A percentile compares a stretch with the other conserved stretches of the same genome.
phyloP scores from a whole-genome alignment of 148 eudicot genomes.

The Camellia japonica region DNA sequence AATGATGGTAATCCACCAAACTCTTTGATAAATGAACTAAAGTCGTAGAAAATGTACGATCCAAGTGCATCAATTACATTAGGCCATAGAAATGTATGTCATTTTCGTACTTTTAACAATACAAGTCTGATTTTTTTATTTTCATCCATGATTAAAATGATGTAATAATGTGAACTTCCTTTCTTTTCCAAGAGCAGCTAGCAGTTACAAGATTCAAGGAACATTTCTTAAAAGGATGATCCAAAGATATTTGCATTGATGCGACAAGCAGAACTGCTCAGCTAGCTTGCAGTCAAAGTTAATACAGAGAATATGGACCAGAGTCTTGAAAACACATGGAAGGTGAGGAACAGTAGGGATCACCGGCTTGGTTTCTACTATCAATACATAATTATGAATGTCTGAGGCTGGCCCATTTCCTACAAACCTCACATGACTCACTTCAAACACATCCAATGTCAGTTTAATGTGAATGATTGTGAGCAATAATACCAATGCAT shows the following conservation, averaged over 20 bases:
- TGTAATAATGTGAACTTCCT: conserved; percentile 7
- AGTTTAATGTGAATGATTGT: neutral
- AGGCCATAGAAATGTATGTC: conserved; percentile 11
- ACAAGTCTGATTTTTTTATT: neutral
- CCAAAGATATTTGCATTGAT: conserved; percentile 70
- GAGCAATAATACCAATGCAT: neutral
- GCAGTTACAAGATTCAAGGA: conserved; percentile 45
- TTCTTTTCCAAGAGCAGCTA: conserved; percentile 23
- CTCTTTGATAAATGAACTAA: neutral
- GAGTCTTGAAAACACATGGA: conserved; percentile 91
- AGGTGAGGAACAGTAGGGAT: conserved; percentile 46
- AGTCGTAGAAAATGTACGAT: neutral
- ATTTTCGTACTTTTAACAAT: too few relatives aligned
- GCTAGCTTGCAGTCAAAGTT: conserved; percentile 84
- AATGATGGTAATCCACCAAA: conserved; percentile 48
- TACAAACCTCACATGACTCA: too few relatives aligned
- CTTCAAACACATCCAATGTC: neutral
- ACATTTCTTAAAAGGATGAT: conserved; percentile 80
- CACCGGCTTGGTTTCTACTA: neutral
- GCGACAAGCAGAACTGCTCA: conserved; percentile 90
- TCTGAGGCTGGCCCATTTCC: neutral
- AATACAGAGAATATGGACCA: conserved; percentile 67
- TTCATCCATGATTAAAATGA: neutral
- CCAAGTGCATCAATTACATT: conserved; percentile 4
- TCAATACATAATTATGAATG: neutral